phyloP scores from a whole-genome alignment of 2,329 filamentous ascomycete genomes.

The Fusarium sp. region DNA sequence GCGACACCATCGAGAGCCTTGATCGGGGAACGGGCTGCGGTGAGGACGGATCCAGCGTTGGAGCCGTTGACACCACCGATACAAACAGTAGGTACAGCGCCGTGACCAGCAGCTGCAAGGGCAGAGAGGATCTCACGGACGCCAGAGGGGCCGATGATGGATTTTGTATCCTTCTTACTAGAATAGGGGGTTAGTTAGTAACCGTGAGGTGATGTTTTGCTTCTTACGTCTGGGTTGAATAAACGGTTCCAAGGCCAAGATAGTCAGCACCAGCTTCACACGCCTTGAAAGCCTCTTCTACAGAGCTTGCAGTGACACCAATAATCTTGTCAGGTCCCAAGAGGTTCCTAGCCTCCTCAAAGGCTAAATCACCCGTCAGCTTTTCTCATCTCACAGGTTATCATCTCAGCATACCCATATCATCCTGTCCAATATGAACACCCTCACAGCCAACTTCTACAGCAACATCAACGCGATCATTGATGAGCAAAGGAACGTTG shows the following conservation, averaged over 20 bases:
- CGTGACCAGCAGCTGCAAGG: constrained; percentile 62
- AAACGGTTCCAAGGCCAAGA: constrained; percentile 90
- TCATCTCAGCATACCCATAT: constrained; percentile 73
- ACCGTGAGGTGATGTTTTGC: not conserved
- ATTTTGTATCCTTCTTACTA: constrained; percentile 88
- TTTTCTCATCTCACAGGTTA: not conserved
- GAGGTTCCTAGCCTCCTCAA: constrained; percentile 71
- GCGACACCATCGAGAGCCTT: constrained; percentile 84
- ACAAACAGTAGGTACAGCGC: constrained; percentile 74
- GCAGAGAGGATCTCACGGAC: constrained; percentile 64
- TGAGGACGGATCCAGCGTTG: constrained; percentile 80
- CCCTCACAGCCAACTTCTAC: constrained; percentile 88
- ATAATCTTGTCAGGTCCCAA: constrained; percentile 85
- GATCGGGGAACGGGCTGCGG: constrained; percentile 67
- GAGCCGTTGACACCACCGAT: constrained; percentile 88
- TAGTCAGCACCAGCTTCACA: constrained; percentile 86
- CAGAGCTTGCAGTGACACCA: constrained; percentile 84
- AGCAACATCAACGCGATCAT: constrained; percentile 92
- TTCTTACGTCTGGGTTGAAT: constrained; percentile 81
- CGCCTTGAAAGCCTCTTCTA: constrained; percentile 78
- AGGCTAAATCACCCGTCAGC: constrained; percentile 33
- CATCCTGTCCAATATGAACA: constrained; percentile 95
- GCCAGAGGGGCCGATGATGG: constrained; percentile 67
- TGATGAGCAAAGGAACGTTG: constrained; percentile 86
- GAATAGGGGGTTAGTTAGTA: not conserved